Conservation (phyloP, 148 eudicot species). For the Suaeda aralocaspica region DNA sequence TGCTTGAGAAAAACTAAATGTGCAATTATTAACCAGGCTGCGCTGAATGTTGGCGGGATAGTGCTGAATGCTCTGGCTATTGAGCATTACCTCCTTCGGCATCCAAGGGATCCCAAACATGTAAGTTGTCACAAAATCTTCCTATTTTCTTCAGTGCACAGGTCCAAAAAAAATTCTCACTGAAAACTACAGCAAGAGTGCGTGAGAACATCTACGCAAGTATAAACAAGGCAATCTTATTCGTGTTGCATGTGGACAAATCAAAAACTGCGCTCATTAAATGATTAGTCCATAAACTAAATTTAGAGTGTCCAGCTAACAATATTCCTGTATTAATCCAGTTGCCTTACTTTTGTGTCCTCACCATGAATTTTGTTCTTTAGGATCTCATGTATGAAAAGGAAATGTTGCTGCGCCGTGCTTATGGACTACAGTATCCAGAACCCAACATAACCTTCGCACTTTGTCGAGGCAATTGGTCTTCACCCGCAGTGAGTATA, state of each 20-base stretch:
- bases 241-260: background rate
- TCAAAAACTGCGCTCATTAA: background rate
- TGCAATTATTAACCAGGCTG: constrained; percentile 50
- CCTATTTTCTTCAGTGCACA: background rate
- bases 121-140: constrained; percentile 40
- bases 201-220: background rate
- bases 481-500: constrained; percentile 87
- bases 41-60: constrained; percentile 77
- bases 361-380: constrained; percentile 17
- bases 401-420: constrained; percentile 60
- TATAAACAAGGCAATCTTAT: background rate
- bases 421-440: constrained; percentile 79
- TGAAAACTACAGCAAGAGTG: background rate
- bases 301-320: background rate
- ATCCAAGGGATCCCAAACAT: constrained; percentile 54
- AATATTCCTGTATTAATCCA: background rate
- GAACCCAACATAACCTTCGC: constrained; percentile 93
- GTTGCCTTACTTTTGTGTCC: background rate
- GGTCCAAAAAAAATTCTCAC: background rate
- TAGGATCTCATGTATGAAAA: constrained; percentile 61
- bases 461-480: constrained; percentile 88
- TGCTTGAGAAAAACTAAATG: constrained; percentile 7
- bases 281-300: background rate
- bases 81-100: constrained; percentile 91
- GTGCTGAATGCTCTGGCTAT: constrained; percentile 85